phyloP scores from a whole-genome alignment of 208 protist genomes.

The Crithidia acanthocephali region DNA sequence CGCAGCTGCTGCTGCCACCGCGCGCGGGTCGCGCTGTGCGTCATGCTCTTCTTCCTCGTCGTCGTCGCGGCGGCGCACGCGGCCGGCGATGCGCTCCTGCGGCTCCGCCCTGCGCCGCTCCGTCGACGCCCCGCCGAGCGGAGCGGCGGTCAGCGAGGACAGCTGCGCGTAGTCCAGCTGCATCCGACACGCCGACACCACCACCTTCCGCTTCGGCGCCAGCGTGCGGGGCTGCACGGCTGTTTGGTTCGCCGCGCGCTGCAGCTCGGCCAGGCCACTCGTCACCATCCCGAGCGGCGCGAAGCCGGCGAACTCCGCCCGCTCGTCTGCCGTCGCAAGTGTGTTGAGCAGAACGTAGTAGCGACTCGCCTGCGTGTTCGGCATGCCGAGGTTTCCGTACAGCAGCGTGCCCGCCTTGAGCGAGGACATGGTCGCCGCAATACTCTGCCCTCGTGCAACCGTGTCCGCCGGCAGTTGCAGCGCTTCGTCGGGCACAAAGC shows the following conservation, averaged over 20 bases:
- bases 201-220: constrained; percentile 52
- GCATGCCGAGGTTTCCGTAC: constrained; percentile 65
- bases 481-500: constrained; percentile 67
- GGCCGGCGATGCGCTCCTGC: constrained; percentile 48
- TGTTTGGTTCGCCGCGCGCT: constrained; percentile 30
- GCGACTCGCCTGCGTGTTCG: constrained; percentile 73
- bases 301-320: constrained; percentile 45
- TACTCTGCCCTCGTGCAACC: constrained; percentile 14
- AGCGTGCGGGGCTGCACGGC: constrained; percentile 74
- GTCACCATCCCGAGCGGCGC: constrained; percentile 66
- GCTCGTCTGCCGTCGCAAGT: constrained; percentile 30
- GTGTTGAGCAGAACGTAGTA: constrained; percentile 75
- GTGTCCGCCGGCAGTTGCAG: constrained; percentile 28
- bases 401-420: constrained; percentile 72
- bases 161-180: constrained; percentile 41
- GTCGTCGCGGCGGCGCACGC: constrained; percentile 65
- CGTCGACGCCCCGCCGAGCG: neutral
- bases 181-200: constrained; percentile 43
- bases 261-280: constrained; percentile 53
- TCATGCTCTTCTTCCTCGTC: constrained; percentile 46
- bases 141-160: constrained; percentile 2
- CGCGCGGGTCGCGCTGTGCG: constrained; percentile 5
- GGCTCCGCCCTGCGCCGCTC: constrained; percentile 1
- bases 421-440: constrained; percentile 44
- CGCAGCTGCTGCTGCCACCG: neutral